phyloP scores from a whole-genome alignment of 352 stramenopile species.

The Globisporangium paddicum region DNA sequence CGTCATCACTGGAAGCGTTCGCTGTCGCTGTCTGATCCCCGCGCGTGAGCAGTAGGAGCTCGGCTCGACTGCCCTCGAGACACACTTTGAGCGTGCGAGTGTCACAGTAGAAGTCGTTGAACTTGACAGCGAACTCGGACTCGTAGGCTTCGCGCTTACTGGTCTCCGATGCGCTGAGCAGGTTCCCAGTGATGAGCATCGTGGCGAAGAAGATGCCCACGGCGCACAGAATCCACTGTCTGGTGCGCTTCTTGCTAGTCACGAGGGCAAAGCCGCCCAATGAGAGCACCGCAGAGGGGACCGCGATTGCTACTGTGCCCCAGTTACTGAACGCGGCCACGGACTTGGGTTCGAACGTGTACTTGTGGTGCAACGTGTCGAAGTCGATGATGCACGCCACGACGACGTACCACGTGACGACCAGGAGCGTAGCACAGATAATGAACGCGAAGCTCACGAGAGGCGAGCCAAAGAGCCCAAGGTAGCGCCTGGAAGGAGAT shows the following conservation, averaged over 20 bases:
- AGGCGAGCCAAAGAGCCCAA: neutral
- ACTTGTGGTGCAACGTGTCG: neutral
- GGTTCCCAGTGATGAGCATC: neutral
- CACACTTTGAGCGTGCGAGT: neutral
- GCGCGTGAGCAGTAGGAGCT: neutral
- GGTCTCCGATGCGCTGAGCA: neutral
- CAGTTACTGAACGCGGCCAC: neutral
- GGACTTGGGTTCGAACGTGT: neutral
- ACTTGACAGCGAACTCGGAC: neutral
- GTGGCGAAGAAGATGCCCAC: neutral
- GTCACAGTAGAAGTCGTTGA: slow-evolving; percentile 8
- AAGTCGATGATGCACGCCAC: neutral
- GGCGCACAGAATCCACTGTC: neutral
- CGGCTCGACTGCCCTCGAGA: neutral
- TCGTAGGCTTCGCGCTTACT: neutral
- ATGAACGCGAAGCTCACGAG: neutral
- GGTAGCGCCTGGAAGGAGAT: neutral
- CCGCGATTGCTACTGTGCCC: neutral
- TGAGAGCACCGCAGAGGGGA: neutral
- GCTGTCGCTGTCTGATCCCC: neutral
- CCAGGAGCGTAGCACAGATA: neutral
- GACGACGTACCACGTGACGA: neutral
- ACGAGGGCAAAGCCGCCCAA: neutral
- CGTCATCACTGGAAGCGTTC: neutral
- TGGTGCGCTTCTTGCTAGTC: neutral